Evolutionary conservation across 495 filamentous ascomycete genomes (phyloP).

Genomic region (Chaetomidium leptoderma): DNA sequence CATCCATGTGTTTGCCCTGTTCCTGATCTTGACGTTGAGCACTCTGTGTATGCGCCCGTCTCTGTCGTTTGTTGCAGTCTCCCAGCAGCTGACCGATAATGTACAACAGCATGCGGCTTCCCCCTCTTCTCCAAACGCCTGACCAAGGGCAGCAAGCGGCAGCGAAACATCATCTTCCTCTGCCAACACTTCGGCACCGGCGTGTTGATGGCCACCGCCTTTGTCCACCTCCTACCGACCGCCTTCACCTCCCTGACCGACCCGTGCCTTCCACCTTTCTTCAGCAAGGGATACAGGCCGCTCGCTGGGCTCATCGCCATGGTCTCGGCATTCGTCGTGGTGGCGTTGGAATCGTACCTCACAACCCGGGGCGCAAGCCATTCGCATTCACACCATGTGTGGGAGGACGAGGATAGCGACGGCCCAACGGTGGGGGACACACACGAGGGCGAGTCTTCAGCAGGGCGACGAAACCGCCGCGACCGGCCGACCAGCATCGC

Average conservation of each 20-base stretch:
- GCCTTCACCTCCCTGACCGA: slow-evolving; percentile 77
- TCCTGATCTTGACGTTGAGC: slow-evolving; percentile 68
- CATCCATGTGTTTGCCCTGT: slow-evolving; percentile 70
- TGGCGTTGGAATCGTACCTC: slow-evolving; percentile 74
- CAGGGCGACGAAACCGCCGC: slow-evolving; percentile 1
- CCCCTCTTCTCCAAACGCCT: slow-evolving; percentile 53
- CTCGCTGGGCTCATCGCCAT: slow-evolving; percentile 78
- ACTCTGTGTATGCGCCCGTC: slow-evolving; percentile 55
- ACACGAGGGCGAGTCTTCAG: slow-evolving; percentile 24
- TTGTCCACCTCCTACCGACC: slow-evolving; percentile 79
- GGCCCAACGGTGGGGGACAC: slow-evolving; percentile 29
- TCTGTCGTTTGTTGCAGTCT: slow-evolving; percentile 20
- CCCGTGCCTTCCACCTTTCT: slow-evolving; percentile 70
- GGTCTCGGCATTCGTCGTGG: slow-evolving; percentile 69
- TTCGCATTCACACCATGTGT: slow-evolving; percentile 45
- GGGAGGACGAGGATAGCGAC: slow-evolving; percentile 29
- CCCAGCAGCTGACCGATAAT: slow-evolving; percentile 1
- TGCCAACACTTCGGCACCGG: slow-evolving; percentile 84
- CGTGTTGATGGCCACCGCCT: slow-evolving; percentile 83
- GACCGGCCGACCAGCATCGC: slow-evolving; percentile 40
- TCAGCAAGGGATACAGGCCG: slow-evolving; percentile 67
- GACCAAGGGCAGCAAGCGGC: slow-evolving; percentile 39
- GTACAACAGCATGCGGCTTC: slow-evolving; percentile 52
- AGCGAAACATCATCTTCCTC: slow-evolving; percentile 58
- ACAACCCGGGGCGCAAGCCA: slow-evolving; percentile 52